Percentiles rank a stretch among this genome's conserved stretches.
phyloP scores from a whole-genome alignment of 495 filamentous ascomycete genomes.

The Talaromyces thailandensis region DNA sequence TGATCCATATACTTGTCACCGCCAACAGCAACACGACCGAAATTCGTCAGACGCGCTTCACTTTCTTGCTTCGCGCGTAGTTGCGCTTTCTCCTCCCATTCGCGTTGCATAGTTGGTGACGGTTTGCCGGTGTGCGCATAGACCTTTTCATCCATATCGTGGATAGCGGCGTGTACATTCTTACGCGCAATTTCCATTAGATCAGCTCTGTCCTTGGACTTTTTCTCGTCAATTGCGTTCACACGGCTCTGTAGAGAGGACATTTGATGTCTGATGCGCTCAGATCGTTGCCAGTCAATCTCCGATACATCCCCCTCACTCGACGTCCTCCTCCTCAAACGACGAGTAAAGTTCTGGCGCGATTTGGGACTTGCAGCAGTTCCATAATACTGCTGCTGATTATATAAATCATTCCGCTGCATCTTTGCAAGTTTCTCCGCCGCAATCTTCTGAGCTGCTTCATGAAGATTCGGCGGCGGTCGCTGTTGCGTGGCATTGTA shows the following conservation, averaged over 20 bases:
- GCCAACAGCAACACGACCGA: conserved; percentile 69
- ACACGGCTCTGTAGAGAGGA: conserved; percentile 60
- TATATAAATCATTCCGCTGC: conserved; percentile 58
- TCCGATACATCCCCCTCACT: conserved; percentile 56
- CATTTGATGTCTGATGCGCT: conserved; percentile 74
- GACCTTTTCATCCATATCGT: conserved; percentile 70
- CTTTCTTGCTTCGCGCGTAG: conserved; percentile 57
- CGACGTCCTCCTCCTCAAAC: conserved; percentile 53
- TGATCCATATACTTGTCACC: conserved; percentile 71
- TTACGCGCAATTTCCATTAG: conserved; percentile 73
- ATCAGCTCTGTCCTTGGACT: conserved; percentile 62
- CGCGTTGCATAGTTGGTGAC: conserved; percentile 55
- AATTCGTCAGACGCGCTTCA: conserved; percentile 43
- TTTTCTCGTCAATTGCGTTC: conserved; percentile 61
- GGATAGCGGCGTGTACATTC: conserved; percentile 71
- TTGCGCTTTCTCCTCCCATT: conserved; percentile 71
- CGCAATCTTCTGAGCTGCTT: conserved; percentile 75
- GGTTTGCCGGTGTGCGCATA: conserved; percentile 69
- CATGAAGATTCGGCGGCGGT: conserved; percentile 59
- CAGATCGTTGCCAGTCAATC: conserved; percentile 59
- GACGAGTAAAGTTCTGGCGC: conserved; percentile 44
- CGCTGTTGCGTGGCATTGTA: conserved; percentile 14
- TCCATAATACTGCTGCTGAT: conserved; percentile 64
- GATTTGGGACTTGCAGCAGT: conserved; percentile 38
- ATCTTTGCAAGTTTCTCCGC: conserved; percentile 74